phyloP scores from a whole-genome alignment of 495 filamentous ascomycete species.

The Penicillium subrubescens region DNA sequence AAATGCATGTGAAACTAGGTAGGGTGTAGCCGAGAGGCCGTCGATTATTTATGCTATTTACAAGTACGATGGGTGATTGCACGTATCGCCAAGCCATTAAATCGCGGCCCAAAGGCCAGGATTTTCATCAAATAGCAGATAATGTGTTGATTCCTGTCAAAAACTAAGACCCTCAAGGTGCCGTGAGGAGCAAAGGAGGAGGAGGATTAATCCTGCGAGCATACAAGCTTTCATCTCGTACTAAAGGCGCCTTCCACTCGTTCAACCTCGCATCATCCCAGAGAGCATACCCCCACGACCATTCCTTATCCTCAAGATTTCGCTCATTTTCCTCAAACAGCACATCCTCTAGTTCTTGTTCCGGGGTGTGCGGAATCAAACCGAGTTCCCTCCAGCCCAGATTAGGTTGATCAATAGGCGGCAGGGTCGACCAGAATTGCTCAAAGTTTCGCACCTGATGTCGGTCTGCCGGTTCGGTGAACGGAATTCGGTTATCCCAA shows the following conservation, averaged over 20 bases:
- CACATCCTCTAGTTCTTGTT: neutral
- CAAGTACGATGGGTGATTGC: neutral
- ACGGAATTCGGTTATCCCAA: constrained; percentile 8
- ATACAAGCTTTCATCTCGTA: neutral
- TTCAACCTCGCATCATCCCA: neutral
- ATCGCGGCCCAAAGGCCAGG: too few relatives aligned
- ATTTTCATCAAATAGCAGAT: neutral
- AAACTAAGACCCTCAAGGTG: neutral
- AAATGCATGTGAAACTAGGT: neutral
- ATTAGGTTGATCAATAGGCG: constrained; percentile 21
- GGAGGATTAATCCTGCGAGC: neutral
- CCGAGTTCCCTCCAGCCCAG: constrained; percentile 14
- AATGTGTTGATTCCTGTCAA: neutral
- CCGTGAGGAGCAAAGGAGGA: neutral
- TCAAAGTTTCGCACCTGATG: constrained; percentile 14
- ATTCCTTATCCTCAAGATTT: neutral
- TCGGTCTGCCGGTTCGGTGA: constrained; percentile 21
- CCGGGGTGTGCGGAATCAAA: neutral
- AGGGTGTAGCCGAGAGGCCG: neutral
- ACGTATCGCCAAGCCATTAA: neutral
- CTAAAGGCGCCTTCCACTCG: neutral
- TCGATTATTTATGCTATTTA: neutral
- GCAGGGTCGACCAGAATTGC: constrained; percentile 18
- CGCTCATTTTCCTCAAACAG: neutral
- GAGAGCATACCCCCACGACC: neutral